A percentile compares a stretch with the other conserved stretches of the same genome.
These are phyloP conservation scores for Trametes maxima DNA, from an alignment of 768 basidiomycete genomes.

Conservation along the genomic window DNA sequence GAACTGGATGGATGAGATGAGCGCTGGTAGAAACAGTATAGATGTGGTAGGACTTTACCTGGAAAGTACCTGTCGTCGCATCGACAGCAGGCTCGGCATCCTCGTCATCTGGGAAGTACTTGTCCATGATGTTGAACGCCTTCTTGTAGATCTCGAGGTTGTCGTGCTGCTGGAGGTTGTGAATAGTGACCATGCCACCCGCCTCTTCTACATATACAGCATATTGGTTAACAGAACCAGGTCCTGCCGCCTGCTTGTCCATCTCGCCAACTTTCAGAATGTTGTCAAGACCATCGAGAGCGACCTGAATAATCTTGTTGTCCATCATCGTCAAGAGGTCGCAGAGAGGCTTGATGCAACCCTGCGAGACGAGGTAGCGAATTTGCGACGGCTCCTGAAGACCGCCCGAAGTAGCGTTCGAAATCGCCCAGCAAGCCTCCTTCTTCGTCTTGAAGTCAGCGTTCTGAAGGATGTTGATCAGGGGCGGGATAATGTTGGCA, in stretches of 20 bases:
- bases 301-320: slow-evolving; percentile 99
- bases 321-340: slow-evolving; percentile 98
- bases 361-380: slow-evolving; percentile 95
- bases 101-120: slow-evolving; percentile 98
- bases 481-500: slow-evolving; percentile 95
- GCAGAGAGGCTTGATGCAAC: slow-evolving; percentile 98
- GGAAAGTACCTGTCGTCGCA: slow-evolving; percentile 64
- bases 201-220: slow-evolving; percentile 96
- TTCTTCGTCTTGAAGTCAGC: slow-evolving; percentile 99
- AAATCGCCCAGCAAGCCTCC: slow-evolving; percentile 99
- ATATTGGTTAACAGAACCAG: slow-evolving; percentile 88
- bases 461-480: slow-evolving; percentile 96
- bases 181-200: slow-evolving; percentile 98
- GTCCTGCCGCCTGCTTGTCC: slow-evolving; percentile 82
- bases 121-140: slow-evolving; percentile 97
- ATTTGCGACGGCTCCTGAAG: slow-evolving; percentile 96
- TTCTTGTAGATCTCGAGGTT: slow-evolving; percentile 99
- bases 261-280: slow-evolving; percentile 97
- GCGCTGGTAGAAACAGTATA: neutral
- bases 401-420: slow-evolving; percentile 97
- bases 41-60: slow-evolving; percentile 48
- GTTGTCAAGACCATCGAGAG: slow-evolving; percentile 97
- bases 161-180: slow-evolving; percentile 99
- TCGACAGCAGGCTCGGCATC: slow-evolving; percentile 86
- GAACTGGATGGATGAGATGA: slow-evolving; percentile 51